Conservation (phyloP, 2,329 filamentous ascomycete genomes). For the Penicillium sp. region DNA sequence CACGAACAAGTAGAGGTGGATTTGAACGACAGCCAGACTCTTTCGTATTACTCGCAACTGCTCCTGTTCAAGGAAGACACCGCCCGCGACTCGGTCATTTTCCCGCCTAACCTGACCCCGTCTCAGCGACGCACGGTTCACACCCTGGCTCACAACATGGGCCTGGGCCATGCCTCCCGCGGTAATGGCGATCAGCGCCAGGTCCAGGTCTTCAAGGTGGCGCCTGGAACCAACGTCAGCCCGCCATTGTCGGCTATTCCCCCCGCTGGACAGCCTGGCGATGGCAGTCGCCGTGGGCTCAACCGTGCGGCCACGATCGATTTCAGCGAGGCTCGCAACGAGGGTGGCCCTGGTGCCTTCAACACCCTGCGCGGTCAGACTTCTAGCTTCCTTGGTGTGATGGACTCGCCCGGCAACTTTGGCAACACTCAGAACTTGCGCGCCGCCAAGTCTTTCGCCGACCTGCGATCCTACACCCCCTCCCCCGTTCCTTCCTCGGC, state of each 20-base stretch:
- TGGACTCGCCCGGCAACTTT: constrained; percentile 71
- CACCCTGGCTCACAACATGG: constrained; percentile 93
- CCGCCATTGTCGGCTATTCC: constrained; percentile 64
- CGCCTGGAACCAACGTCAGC: constrained; percentile 56
- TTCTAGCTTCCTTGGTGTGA: constrained; percentile 77
- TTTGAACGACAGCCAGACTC: constrained; percentile 83
- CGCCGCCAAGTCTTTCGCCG: constrained; percentile 94
- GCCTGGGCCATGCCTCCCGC: constrained; percentile 84
- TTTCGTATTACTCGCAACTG: constrained; percentile 88
- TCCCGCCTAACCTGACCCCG: constrained; percentile 77
- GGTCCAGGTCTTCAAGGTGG: constrained; percentile 76
- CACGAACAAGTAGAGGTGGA: constrained; percentile 65
- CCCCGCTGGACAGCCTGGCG: constrained; percentile 62
- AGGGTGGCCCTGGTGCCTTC: constrained; percentile 67
- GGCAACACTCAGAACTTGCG: constrained; percentile 78
- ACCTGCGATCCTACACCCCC: constrained; percentile 90
- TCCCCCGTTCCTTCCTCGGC: constrained; percentile 88
- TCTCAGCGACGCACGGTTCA: constrained; percentile 88
- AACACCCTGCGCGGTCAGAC: constrained; percentile 74
- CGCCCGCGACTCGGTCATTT: constrained; percentile 76
- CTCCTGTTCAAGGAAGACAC: constrained; percentile 83
- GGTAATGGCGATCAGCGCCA: constrained; percentile 85
- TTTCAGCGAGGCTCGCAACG: constrained; percentile 79
- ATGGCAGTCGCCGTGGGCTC: constrained; percentile 78
- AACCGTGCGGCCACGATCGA: constrained; percentile 97